These are phyloP conservation scores for Fraxinus pennsylvanica DNA, from an alignment of 257 asterid genomes.

Conservation along the genomic window DNA sequence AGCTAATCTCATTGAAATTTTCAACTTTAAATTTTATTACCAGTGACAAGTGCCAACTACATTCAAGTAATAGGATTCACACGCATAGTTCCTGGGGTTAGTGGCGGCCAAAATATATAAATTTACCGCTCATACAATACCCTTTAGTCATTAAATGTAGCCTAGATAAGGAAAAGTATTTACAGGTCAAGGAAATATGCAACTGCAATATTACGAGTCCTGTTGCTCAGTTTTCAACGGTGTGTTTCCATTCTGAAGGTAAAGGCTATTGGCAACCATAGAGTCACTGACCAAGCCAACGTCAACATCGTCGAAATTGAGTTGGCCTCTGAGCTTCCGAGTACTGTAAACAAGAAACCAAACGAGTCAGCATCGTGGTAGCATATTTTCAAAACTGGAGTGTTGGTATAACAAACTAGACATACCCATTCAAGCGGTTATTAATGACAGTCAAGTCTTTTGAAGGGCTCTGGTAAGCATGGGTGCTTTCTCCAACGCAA, in stretches of 20 bases:
- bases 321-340: constrained; percentile 69
- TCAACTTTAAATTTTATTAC: background rate
- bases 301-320: constrained; percentile 78
- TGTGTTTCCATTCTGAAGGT: constrained; percentile 54
- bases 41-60: background rate
- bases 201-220: constrained; percentile 39
- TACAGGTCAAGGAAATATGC: constrained; percentile 32
- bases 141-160: constrained; percentile 43
- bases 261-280: constrained; percentile 72
- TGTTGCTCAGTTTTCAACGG: constrained; percentile 75
- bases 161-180: constrained; percentile 41
- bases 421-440: constrained; percentile 82
- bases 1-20: background rate
- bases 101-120: constrained; percentile 63
- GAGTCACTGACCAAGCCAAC: constrained; percentile 91
- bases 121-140: constrained; percentile 57
- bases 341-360: constrained; percentile 43
- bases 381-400: background rate
- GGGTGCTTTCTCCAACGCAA: constrained; percentile 98
- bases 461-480: constrained; percentile 98
- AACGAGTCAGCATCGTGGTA: background rate
- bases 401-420: background rate
- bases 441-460: constrained; percentile 88
- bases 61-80: constrained; percentile 5
- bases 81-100: constrained; percentile 36